Evolutionary conservation across 495 filamentous ascomycete species (phyloP).

Genomic region (Penicillium pulvis): DNA sequence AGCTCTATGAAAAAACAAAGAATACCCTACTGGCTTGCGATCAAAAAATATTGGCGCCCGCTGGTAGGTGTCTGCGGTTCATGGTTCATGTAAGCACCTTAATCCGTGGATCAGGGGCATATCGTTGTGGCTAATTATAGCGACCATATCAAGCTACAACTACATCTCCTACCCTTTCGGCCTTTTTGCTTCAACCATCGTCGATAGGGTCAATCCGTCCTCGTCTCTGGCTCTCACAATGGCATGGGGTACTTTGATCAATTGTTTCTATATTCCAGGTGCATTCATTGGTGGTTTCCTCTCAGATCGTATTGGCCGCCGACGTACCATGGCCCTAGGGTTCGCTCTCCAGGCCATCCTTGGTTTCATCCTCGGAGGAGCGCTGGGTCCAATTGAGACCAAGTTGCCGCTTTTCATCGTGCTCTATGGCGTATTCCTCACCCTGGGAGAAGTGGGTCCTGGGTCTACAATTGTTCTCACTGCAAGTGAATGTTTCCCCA

Average conservation of each 20-base stretch:
- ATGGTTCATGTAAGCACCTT: slow-evolving; percentile 37
- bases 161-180: slow-evolving; percentile 44
- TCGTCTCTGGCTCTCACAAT: slow-evolving; percentile 57
- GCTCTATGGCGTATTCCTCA: slow-evolving; percentile 68
- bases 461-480: slow-evolving; percentile 79
- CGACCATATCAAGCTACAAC: slow-evolving; percentile 30
- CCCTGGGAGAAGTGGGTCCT: slow-evolving; percentile 75
- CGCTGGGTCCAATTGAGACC: slow-evolving; percentile 56
- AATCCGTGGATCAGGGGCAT: not conserved
- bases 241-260: slow-evolving; percentile 78
- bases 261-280: slow-evolving; percentile 78
- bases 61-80: slow-evolving; percentile 35
- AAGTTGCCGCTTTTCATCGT: slow-evolving; percentile 70
- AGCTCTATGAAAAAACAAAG: slow-evolving; percentile 54
- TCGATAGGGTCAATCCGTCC: slow-evolving; percentile 41
- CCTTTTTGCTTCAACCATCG: slow-evolving; percentile 41
- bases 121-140: slow-evolving; percentile 4
- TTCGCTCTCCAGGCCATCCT: slow-evolving; percentile 64
- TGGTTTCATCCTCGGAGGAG: slow-evolving; percentile 72
- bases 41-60: slow-evolving; percentile 43
- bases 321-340: slow-evolving; percentile 61
- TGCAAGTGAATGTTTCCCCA: slow-evolving; percentile 64
- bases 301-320: slow-evolving; percentile 68
- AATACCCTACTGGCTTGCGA: slow-evolving; percentile 32
- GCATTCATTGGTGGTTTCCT: slow-evolving; percentile 69